Evolutionary conservation across 768 basidiomycete species (phyloP).

Genomic region (Suillus americanus): DNA sequence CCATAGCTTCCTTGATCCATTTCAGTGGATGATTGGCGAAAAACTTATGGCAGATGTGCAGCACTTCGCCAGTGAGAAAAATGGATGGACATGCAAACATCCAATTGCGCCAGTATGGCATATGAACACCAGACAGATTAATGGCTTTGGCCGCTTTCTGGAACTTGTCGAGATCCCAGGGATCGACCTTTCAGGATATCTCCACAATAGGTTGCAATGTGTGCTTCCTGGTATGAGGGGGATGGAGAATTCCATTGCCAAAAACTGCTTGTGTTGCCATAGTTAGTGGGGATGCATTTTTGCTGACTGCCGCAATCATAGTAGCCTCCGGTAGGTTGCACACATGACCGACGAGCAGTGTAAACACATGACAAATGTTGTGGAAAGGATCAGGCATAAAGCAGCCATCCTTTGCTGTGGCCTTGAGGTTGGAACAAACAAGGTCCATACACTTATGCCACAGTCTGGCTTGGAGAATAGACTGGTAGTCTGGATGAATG

Average conservation of each 20-base stretch:
- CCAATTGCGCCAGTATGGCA: no score
- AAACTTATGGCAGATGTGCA: no score
- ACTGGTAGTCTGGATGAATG: slow-evolving; percentile 16
- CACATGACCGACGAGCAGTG: not conserved
- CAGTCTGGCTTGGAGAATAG: slow-evolving; percentile 24
- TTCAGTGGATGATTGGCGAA: no score
- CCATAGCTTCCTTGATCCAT: no score
- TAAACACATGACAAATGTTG: not conserved
- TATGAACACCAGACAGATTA: slow-evolving; percentile 8
- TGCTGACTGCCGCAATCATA: slow-evolving; percentile 4
- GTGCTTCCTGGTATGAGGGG: not conserved
- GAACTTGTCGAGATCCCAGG: slow-evolving; percentile 20
- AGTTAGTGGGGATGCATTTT: slow-evolving; percentile 9
- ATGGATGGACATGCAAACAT: no score
- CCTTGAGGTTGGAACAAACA: slow-evolving; percentile 28
- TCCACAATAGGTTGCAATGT: not conserved
- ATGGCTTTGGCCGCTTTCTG: slow-evolving; percentile 3
- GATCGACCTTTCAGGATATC: slow-evolving; percentile 10
- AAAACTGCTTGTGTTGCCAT: slow-evolving; percentile 2
- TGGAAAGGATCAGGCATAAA: slow-evolving; percentile 27
- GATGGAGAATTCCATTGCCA: slow-evolving; percentile 3
- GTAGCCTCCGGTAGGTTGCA: slow-evolving; percentile 1
- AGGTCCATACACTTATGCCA: slow-evolving; percentile 33
- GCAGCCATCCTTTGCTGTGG: slow-evolving; percentile 25
- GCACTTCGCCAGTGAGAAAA: no score